Conservation (phyloP, 305 asterid genomes). For the Rubia peregrina region DNA sequence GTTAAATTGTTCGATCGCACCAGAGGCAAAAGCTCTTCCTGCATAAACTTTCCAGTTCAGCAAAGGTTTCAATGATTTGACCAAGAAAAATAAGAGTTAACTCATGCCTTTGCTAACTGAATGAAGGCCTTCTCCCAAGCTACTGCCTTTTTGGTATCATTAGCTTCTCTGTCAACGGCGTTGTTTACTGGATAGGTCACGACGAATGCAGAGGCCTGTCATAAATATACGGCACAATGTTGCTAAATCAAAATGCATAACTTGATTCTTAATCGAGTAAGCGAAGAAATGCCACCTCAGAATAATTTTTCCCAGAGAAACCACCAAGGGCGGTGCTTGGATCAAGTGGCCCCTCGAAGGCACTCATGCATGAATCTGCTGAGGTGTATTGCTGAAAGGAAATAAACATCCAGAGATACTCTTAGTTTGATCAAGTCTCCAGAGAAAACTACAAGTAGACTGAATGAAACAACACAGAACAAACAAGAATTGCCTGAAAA, state of each 20-base stretch:
- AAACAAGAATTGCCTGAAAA: constrained; percentile 55
- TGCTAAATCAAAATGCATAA: constrained; percentile 11
- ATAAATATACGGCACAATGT: constrained; percentile 17
- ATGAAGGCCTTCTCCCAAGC: constrained; percentile 99
- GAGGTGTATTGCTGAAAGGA: constrained; percentile 76
- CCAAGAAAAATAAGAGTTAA: constrained; percentile 11
- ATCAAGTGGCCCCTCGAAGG: constrained; percentile 95
- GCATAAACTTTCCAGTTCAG: constrained; percentile 25
- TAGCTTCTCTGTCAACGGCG: constrained; percentile 66
- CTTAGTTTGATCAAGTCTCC: not conserved
- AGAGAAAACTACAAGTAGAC: not conserved
- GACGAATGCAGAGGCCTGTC: constrained; percentile 92
- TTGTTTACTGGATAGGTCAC: constrained; percentile 97
- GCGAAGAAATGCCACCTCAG: constrained; percentile 48
- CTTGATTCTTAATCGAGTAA: constrained; percentile 7
- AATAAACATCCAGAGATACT: constrained; percentile 15
- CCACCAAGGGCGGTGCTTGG: constrained; percentile 99
- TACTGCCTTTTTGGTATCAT: constrained; percentile 65
- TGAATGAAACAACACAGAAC: constrained; percentile 1
- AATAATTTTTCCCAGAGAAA: constrained; percentile 80
- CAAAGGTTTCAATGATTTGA: constrained; percentile 1
- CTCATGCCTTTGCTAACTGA: constrained; percentile 78
- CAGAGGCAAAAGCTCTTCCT: constrained; percentile 90
- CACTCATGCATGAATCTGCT: constrained; percentile 79
- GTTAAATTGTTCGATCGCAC: constrained; percentile 68